Evolutionary conservation across 208 protist genomes (phyloP), one percentile per base, ranked within the genome.

Genomic region (Crithidia fasciculata): DNA sequence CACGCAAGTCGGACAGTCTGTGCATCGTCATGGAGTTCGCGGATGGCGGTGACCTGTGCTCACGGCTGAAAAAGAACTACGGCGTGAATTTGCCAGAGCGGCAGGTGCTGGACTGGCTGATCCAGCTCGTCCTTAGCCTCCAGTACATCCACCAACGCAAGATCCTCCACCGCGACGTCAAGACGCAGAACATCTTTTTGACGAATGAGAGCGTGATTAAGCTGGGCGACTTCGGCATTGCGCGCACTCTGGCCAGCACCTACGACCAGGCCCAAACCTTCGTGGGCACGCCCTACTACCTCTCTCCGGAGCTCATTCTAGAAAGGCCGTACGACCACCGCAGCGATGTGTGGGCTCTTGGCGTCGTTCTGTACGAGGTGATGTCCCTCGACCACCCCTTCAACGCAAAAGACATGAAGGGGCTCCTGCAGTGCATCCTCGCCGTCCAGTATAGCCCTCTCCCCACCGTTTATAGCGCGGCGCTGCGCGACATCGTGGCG

Each of bases 221-320:
- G 70, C 61, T 98, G 7, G 96, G 96, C 19, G 96, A 98, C 81
- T 98, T 98, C 87, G 96, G 96, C n/a, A 98, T 98, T 64, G 84
- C 95, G 2, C 81, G 92, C 10, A 94, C 93, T 16, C 85, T 98
- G 64, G 89, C 81, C 59, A 91, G 82, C 68, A 94, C 89, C 16
- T 97, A 95, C 74, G 96, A 98, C 74, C 91, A 97, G 60, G 96
- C 96, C 2, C 90, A 95, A 65, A 98, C 96, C 6, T 96, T 98
- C 74, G 95, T 98, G 2, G 96, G 96, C 62, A 98, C 96, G 4
- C 96, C 96, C 28, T 98, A 98, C 78, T 98, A 98, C 73, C 81
- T 98, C 2, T 97, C 91, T 0, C 96, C 96, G 0, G 94, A 98
- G 81, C 88, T 98, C 2, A 98, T 96, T 65, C 74, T 96, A 55